Evolutionary conservation across 768 basidiomycete species (phyloP), one percentile per base, ranked within the genome.

Genomic region (Lactifluus volemus): DNA sequence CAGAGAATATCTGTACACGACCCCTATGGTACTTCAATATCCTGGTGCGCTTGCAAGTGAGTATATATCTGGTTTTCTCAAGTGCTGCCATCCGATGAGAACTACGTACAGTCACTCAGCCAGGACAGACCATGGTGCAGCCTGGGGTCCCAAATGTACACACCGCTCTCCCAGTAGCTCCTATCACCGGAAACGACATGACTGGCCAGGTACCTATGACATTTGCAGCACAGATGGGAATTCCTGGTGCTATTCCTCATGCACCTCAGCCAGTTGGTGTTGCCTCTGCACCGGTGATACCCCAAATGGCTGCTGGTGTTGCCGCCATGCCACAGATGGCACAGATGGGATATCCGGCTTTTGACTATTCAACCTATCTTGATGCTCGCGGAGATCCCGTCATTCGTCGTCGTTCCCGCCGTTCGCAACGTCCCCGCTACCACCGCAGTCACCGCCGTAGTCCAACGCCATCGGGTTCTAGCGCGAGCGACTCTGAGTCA

Each of bases 21-120:
- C 63, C 15, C 63, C 63, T 41, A 58, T 64, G 60, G 50, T 64
- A 11, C 36, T 62, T 25, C 63, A 64, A 47, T 63, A 64, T 53
- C 63, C 63, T 0, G 55, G 55, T 39, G 51, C 60, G 29, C 44
- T 44, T 25, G 14, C 63, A 58, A 54, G 63, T 64, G 32, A 14
- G 60, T 15, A 1, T 17, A 56, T 14, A 14, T 59, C 11, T 4
- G n/a, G 3, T 49, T 8, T 2, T 38, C 41, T 48, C 17, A 36
- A 39, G 30, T 21, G 12, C 32, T 15, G 11, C 19, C 30, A 32
- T 47, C 39, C 5, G 44, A 56, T 57, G 11, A 48, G 9, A 6
- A 6, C 32, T 32, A 29, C 11, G 3, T 41, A 32, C 25, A 64
- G 63, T 56, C 21, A 42, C 47, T 4, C 63, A 64, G 4, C 60